Base-by-base conservation (phyloP, 306 rosid genomes). In the Ormosia semicastrata region DNA sequence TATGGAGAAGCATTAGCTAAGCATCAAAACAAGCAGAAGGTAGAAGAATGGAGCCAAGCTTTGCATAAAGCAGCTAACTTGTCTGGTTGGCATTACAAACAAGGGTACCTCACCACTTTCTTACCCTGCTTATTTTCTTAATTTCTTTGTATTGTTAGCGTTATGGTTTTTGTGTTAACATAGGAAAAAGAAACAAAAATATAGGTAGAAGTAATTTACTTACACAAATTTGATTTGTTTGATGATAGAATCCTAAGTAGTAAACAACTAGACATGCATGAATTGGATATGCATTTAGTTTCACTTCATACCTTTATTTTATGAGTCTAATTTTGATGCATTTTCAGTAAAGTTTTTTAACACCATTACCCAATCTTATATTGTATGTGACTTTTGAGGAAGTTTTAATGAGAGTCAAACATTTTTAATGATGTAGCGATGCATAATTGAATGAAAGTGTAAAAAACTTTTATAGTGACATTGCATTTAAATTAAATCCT, bases 81-180 rank as follows among this genome's bases (percentile, higher is more conserved):
- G 74, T 44, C 58, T 69, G 74, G 74, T 30, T 44, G 63, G 24
- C 81, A 47, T 33, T 76, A 47, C 73, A 40, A 52, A 78, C 49
- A 39, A 4, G 46, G 82, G 82, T 78, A 76, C 6, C n/a, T 7
- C 18, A 2, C 12, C 33, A 13, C 18, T 13, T 2, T 17, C 18
- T 5, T 4, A 4, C 18, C 24, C 2, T 13, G 7, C 2, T 53
- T 3, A 15, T 7, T 54, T 15, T 4, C 29, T 37, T 37, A 37
- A 37, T 41, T 41, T 41, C 46, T 41, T 37, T 37, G 6, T 24
- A 41, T 41, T 41, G 46, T 41, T 41, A 7, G 46, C 8, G 9
- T 0, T 41, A 7, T 41, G 4, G 6, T 1, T 41, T 41, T 41
- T 41, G 2, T 37, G 6, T 37, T 37, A 37, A 37, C 7, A 6